These are phyloP conservation scores for Limtongia smithiae DNA, from an alignment of 805 yeast genomes.

Conservation along the genomic window DNA sequence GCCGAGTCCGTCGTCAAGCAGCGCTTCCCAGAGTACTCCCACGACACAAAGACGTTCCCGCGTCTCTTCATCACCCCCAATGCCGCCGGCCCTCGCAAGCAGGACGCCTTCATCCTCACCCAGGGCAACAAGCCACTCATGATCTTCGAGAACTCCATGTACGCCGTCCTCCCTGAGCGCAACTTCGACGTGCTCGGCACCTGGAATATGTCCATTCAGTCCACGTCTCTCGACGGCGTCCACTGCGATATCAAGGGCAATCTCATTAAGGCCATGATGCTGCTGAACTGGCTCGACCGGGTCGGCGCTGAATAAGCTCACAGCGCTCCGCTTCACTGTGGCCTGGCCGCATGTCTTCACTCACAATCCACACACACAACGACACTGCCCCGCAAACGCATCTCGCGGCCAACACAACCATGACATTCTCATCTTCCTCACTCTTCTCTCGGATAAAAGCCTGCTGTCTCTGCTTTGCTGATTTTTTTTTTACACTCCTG, in stretches of 20 bases:
- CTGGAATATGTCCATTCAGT: constrained; percentile 29
- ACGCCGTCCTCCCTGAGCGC: constrained; percentile 25
- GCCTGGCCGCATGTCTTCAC: too few species aligned
- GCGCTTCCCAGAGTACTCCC: constrained; percentile 14
- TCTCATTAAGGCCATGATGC: constrained; percentile 28
- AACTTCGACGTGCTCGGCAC: constrained; percentile 27
- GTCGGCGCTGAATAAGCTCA: constrained; percentile 21
- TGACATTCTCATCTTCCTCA: too few species aligned
- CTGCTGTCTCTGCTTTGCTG: too few species aligned
- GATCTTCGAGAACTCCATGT: constrained; percentile 27
- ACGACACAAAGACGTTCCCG: constrained; percentile 14
- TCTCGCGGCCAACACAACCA: too few species aligned
- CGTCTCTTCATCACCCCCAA: constrained; percentile 27
- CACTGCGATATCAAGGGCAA: constrained; percentile 28
- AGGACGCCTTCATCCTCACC: constrained; percentile 26
- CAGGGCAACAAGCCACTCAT: constrained; percentile 29
- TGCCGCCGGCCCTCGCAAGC: constrained; percentile 27
- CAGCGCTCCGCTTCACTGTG: too few species aligned
- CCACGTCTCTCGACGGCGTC: constrained; percentile 26
- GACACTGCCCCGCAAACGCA: too few species aligned
- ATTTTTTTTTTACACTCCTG: too few species aligned
- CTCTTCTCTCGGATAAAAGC: too few species aligned
- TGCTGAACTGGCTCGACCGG: constrained; percentile 28
- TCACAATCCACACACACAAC: too few species aligned
- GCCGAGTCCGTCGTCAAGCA: constrained; percentile 22